A percentile compares a stretch with the other conserved stretches of the same genome.
These are phyloP conservation scores for Gaultheria prostrata DNA, from an alignment of 148 eudicot genomes.

Conservation along the genomic window DNA sequence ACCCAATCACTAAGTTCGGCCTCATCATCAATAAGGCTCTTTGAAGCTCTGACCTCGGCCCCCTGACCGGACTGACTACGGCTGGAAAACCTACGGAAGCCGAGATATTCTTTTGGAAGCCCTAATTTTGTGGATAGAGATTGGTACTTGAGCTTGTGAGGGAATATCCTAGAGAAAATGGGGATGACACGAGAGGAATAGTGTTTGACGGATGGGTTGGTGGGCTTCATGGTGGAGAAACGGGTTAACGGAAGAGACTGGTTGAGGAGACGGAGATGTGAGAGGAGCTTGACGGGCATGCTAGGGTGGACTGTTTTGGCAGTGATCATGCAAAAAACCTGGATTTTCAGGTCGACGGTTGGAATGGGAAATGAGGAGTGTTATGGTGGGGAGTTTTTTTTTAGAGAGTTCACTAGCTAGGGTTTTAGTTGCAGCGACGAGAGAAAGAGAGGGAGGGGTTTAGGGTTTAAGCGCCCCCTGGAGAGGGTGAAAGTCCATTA, in stretches of 20 bases:
- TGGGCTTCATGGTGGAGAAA: conserved; percentile 40
- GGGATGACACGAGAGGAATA: conserved; percentile 22
- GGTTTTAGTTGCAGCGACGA: neutral
- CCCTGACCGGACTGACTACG: conserved; percentile 25
- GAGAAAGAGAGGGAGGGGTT: neutral
- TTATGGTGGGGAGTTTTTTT: neutral
- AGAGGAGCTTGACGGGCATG: conserved; percentile 51
- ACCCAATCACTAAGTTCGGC: conserved; percentile 83
- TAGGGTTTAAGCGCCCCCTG: conserved; percentile 4
- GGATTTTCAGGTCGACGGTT: neutral
- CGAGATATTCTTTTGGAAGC: conserved; percentile 15
- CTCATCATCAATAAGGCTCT: conserved; percentile 82
- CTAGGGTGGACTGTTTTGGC: neutral
- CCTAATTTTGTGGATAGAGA: conserved; percentile 24
- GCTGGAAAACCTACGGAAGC: conserved; percentile 30
- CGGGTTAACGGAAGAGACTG: conserved; percentile 34
- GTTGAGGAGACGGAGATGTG: conserved; percentile 38
- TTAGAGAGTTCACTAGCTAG: neutral
- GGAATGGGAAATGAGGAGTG: neutral
- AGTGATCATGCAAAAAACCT: neutral
- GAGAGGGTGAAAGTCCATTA: neutral
- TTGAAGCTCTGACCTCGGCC: conserved; percentile 30
- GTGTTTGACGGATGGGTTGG: conserved; percentile 24
- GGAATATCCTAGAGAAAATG: conserved; percentile 50
- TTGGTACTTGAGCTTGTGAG: conserved; percentile 53